A percentile compares a stretch with the other conserved stretches of the same genome.
These are phyloP conservation scores for Fusarium devonianum DNA, from an alignment of 2,329 filamentous ascomycete species.

Conservation along the genomic window DNA sequence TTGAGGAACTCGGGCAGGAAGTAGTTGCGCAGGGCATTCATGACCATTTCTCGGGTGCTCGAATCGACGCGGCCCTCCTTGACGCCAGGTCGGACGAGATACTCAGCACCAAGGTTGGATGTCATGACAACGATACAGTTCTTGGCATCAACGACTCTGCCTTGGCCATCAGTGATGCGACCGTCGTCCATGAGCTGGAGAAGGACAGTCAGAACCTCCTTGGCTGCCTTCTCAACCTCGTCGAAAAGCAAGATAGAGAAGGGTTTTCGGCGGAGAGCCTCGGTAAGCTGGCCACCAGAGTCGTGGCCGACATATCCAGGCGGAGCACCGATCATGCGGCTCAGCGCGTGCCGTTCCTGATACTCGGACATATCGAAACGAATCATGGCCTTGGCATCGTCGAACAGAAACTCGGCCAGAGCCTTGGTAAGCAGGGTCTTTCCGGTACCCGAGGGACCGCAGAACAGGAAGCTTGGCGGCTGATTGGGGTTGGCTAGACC, in stretches of 20 bases:
- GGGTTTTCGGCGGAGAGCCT: conserved; percentile 89
- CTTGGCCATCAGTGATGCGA: conserved; percentile 97
- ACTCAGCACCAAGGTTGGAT: conserved; percentile 94
- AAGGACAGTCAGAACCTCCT: conserved; percentile 94
- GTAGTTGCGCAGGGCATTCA: conserved; percentile 89
- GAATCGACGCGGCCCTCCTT: conserved; percentile 86
- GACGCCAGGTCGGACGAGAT: conserved; percentile 78
- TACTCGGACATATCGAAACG: conserved; percentile 99
- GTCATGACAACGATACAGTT: conserved; percentile 99
- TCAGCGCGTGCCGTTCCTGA: conserved; percentile 94
- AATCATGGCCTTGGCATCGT: conserved; percentile 97
- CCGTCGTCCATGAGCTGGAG: conserved; percentile 99
- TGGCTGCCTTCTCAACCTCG: conserved; percentile 97
- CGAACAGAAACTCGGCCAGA: conserved; percentile 96
- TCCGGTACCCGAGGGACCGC: conserved; percentile 96
- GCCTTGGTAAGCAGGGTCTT: conserved; percentile 98
- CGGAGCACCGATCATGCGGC: conserved; percentile 96
- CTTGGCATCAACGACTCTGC: conserved; percentile 89
- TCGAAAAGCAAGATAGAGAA: conserved; percentile 99
- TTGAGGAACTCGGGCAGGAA: conserved; percentile 99
- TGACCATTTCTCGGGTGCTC: conserved; percentile 86
- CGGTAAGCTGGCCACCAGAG: conserved; percentile 92
- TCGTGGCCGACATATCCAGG: conserved; percentile 98
- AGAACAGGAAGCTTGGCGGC: conserved; percentile 98
- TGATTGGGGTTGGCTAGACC: conserved; percentile 96